Conservation (phyloP, 2,329 filamentous ascomycete genomes). For the Paecilomyces sp. region DNA sequence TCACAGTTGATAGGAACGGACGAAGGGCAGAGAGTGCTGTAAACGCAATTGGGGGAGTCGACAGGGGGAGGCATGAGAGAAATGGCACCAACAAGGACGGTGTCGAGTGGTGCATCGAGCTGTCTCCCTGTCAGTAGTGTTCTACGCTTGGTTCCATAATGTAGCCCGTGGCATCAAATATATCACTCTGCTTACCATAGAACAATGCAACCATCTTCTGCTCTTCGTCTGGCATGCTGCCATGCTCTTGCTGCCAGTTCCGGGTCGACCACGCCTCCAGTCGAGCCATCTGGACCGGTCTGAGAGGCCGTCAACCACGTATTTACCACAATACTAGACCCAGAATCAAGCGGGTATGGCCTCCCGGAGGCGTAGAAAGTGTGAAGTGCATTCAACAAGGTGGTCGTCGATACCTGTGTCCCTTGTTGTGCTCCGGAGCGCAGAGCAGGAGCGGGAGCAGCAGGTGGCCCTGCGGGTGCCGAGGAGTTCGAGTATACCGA, state of each 20-base stretch:
- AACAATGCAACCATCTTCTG: slow-evolving; percentile 90
- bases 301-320: slow-evolving; percentile 84
- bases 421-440: slow-evolving; percentile 58
- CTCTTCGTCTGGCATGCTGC: slow-evolving; percentile 91
- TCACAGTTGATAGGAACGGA: slow-evolving; percentile 81
- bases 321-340: slow-evolving; percentile 88
- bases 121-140: slow-evolving; percentile 28
- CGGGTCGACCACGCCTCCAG: slow-evolving; percentile 72
- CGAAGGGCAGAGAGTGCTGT: slow-evolving; percentile 73
- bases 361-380: slow-evolving; percentile 76
- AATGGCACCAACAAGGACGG: slow-evolving; percentile 81
- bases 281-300: slow-evolving; percentile 58
- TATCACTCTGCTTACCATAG: slow-evolving; percentile 58
- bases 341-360: slow-evolving; percentile 81
- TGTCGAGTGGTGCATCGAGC: slow-evolving; percentile 80
- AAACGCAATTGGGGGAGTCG: slow-evolving; percentile 67
- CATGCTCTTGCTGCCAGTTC: slow-evolving; percentile 75
- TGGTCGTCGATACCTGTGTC: slow-evolving; percentile 83
- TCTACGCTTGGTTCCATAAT: background rate
- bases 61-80: slow-evolving; percentile 69
- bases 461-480: slow-evolving; percentile 40
- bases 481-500: slow-evolving; percentile 59
- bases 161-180: slow-evolving; percentile 11
- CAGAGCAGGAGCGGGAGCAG: slow-evolving; percentile 25
- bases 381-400: slow-evolving; percentile 84